A percentile compares a stretch with the other conserved stretches of the same genome.
These are phyloP conservation scores for Suillus fuscotomentosus DNA, from an alignment of 768 basidiomycete genomes.

Conservation along the genomic window DNA sequence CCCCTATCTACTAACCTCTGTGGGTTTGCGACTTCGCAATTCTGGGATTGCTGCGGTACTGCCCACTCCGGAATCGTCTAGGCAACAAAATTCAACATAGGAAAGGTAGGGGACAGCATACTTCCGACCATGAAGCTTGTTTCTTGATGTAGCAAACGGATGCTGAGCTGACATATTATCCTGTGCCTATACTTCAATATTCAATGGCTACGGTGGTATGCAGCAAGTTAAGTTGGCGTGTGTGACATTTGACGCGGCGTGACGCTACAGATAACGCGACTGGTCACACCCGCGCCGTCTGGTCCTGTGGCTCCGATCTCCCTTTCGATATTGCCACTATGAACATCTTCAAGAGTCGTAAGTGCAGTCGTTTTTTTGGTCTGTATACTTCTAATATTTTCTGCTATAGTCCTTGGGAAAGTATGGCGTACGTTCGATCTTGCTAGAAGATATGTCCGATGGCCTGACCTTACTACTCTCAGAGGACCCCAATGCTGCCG, in stretches of 20 bases:
- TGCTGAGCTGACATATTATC: not conserved
- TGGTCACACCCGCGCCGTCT: slow-evolving; percentile 18
- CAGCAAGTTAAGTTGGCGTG: not conserved
- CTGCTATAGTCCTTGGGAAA: slow-evolving; percentile 72
- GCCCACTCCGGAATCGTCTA: slow-evolving; percentile 8
- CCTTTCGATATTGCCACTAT: slow-evolving; percentile 40
- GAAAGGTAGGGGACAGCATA: not conserved
- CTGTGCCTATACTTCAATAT: not conserved
- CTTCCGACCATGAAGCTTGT: not conserved
- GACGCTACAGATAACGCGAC: slow-evolving; percentile 25
- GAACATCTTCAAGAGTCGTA: slow-evolving; percentile 85
- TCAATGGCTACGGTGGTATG: not conserved
- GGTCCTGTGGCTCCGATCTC: slow-evolving; percentile 13
- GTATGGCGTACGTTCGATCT: slow-evolving; percentile 81
- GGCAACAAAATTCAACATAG: not conserved
- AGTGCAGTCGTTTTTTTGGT: slow-evolving; percentile 30
- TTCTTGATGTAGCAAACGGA: not conserved
- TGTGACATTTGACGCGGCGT: slow-evolving; percentile 19
- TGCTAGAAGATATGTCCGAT: slow-evolving; percentile 14
- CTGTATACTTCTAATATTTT: slow-evolving; percentile 19
- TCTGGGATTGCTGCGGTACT: slow-evolving; percentile 13
- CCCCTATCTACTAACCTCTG: slow-evolving; percentile 14
- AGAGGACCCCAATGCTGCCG: slow-evolving; percentile 94
- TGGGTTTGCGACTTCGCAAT: slow-evolving; percentile 11
- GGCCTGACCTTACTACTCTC: slow-evolving; percentile 25